Base-by-base conservation (phyloP, 495 filamentous ascomycete genomes). In the Astrocystis sublimbata region DNA sequence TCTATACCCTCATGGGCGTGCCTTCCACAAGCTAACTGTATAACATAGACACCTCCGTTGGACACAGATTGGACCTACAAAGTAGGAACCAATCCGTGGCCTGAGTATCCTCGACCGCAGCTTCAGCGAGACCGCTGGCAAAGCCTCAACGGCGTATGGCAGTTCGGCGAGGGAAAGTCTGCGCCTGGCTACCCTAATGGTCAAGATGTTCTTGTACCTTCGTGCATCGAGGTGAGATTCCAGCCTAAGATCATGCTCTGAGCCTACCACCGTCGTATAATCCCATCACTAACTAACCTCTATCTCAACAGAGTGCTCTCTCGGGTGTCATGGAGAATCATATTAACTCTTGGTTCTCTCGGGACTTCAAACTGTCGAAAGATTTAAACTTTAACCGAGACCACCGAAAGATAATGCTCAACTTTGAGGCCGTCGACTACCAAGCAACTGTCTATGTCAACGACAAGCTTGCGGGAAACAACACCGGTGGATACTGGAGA, bases 401-500 rank as follows among this genome's bases (percentile, higher is more conserved):
- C n/a, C n/a, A 72, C 13, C 68, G 70, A 0, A 73, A 88, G 4
- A 55, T 88, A 54, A 76, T 90, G n/a, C 47, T 59, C 43, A 84
- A 88, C 52, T 90, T 90, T 55, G 88, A 83, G 43, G 88, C 88
- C 1, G 85, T 89, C 9, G 88, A 90, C 62, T 86, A 89, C 62
- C 80, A 88, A 63, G 83, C 87, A 0, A 86, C 83, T 0, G 83
- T 90, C 1, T 87, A 83, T 52, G 74, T 90, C 65, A 89, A 90
- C 59, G 84, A 84, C 0, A 53, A 78, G 33, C 53, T 83, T 8
- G 80, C 79, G 8, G 82, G 77, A 4, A 81, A 79, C 53, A 76
- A 90, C 50, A 76, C 76, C 13, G 87, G 88, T 24, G 87, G 87
- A 2, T 89, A 88, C 66, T 86, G 79, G 62, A 76, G 79, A 6